A percentile compares a stretch with the other conserved stretches of the same genome.
Evolutionary conservation across 805 yeast species (phyloP).

Genomic region (Candida maesae): DNA sequence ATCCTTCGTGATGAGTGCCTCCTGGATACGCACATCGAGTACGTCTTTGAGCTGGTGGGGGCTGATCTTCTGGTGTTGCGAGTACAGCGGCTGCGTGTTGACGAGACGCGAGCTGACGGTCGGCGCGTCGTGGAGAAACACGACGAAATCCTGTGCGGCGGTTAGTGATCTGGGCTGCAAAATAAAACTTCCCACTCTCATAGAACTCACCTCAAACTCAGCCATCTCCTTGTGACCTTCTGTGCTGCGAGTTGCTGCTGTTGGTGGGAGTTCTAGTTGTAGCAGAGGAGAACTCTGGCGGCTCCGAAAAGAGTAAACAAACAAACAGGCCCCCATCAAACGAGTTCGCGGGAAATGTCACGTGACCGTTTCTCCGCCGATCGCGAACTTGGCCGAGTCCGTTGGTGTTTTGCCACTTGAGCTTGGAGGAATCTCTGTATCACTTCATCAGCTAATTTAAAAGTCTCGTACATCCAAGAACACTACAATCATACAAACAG

Average conservation of each 20-base stretch:
- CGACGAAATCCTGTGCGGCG: slow-evolving; percentile 24
- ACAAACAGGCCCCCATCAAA: background rate
- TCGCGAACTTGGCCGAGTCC: too few species aligned
- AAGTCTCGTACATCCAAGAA: background rate
- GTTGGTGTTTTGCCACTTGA: too few species aligned
- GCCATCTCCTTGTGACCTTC: background rate
- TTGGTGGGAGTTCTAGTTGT: too few species aligned
- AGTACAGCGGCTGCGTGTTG: slow-evolving; percentile 33
- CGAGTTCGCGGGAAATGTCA: slow-evolving; percentile 9
- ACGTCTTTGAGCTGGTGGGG: slow-evolving; percentile 46
- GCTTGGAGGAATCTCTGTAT: too few species aligned
- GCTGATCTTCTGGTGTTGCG: slow-evolving; percentile 31
- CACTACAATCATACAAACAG: background rate
- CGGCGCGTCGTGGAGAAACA: slow-evolving; percentile 19
- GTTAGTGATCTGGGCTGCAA: background rate
- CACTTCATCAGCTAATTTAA: too few species aligned
- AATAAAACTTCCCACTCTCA: too few species aligned
- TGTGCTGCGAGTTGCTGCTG: too few species aligned
- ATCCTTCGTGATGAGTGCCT: slow-evolving; percentile 69
- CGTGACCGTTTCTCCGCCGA: too few species aligned
- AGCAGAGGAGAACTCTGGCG: too few species aligned
- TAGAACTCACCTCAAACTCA: background rate
- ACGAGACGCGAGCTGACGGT: slow-evolving; percentile 29
- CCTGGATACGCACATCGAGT: slow-evolving; percentile 56
- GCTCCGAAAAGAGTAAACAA: slow-evolving; percentile 2